Percentiles rank a stretch among this genome's conserved stretches.
Evolutionary conservation across 129 eudicot species (phyloP).

Genomic region (Flaveria robusta): DNA sequence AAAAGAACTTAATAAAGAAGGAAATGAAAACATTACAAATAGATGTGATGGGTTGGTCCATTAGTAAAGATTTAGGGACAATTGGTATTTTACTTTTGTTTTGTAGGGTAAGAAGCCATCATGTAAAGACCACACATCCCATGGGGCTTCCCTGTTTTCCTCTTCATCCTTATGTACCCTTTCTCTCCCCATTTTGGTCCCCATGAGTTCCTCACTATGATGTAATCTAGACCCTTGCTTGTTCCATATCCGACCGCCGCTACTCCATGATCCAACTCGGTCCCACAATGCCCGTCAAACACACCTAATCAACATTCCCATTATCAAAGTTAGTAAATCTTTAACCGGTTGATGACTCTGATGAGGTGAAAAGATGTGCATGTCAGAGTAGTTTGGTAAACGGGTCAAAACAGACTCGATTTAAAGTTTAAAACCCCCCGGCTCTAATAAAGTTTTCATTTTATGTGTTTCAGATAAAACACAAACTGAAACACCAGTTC

Average conservation of each 20-base stretch:
- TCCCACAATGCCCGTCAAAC: conserved; percentile 80
- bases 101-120: conserved; percentile 87
- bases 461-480: background rate
- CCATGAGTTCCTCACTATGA: conserved; percentile 81
- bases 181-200: conserved; percentile 87
- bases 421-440: too few species aligned
- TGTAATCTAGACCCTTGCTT: conserved; percentile 54
- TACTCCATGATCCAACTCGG: conserved; percentile 78
- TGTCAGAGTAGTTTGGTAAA: background rate
- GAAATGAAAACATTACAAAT: conserved; percentile 16
- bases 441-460: background rate
- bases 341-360: background rate
- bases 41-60: conserved; percentile 12
- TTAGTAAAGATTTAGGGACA: background rate
- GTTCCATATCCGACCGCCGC: conserved; percentile 88
- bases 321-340: conserved; percentile 8
- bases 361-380: too few species aligned
- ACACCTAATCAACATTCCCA: conserved; percentile 52
- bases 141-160: conserved; percentile 64
- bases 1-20: conserved; percentile 6
- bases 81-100: conserved; percentile 38
- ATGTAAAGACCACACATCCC: conserved; percentile 78
- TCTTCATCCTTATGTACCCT: conserved; percentile 85
- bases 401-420: background rate
- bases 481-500: background rate